Evolutionary conservation across 306 rosid species (phyloP), one percentile per base, ranked within the genome.

Genomic region (Herpetospermum pedunculosum): DNA sequence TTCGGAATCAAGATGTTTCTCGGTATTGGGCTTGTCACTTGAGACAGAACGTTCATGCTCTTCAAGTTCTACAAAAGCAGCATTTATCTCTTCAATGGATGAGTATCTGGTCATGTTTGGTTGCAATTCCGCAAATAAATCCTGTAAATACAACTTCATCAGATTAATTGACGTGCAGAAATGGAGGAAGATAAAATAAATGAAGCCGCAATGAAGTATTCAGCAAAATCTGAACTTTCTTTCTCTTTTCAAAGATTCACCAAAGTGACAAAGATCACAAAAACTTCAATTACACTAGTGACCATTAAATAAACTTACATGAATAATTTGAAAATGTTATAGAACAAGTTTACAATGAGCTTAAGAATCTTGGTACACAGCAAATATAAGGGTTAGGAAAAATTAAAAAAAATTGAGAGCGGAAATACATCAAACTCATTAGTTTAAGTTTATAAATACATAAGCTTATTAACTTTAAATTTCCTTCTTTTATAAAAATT

Each of bases 121-220:
- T 58, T 97, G 97, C 84, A 95, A 59, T 57, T 95, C 97, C 0
- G 92, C 99, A 95, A 89, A 91, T 74, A 95, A 82, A 82, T 95
- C 97, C 99, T 95, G 87, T 58, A 79, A 35, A 49, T 23, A 57
- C 28, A 70, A 77, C 58, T 75, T 41, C 72, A 55, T 68, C 74
- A 85, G 74, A 76, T 60, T 58, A 26, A 30, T 19, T 25, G 18
- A 14, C 7, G 16, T 32, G 54, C 23, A 58, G 18, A 49, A 57
- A 49, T 26, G 43, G 14, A 18, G 40, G 32, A 23, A 5, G 47
- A 48, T 46, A 68, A 32, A 60, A 60, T 59, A 32, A 62, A 35
- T 62, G 70, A 62, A 35, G 28, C 18, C 15, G 70, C 8, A 2
- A 62, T 4, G 3, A 0, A 67, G 72, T 3, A 23, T 12, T 67